Percentiles rank a stretch among this genome's conserved stretches.
These are phyloP conservation scores for Amylostereum areolatum DNA, from an alignment of 1,284 basidiomycete species.

Conservation along the genomic window DNA sequence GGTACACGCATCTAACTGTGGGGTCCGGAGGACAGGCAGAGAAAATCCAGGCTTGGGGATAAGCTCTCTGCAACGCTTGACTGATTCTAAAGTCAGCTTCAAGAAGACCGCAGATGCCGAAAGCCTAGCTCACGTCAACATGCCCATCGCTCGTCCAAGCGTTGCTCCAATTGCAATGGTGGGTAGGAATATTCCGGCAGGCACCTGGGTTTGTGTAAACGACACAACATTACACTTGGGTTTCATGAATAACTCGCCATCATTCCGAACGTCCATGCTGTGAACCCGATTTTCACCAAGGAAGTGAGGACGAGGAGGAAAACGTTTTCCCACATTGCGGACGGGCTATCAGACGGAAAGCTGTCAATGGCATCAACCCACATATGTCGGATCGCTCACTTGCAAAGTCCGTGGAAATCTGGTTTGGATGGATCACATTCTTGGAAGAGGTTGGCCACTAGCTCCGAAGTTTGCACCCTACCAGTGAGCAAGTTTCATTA, in stretches of 20 bases:
- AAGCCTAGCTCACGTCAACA: conserved; percentile 48
- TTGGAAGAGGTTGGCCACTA: conserved; percentile 68
- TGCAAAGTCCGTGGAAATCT: conserved; percentile 71
- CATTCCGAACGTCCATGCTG: conserved; percentile 75
- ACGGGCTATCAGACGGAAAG: conserved; percentile 36
- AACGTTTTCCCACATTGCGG: conserved; percentile 59
- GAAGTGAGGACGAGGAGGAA: conserved; percentile 61
- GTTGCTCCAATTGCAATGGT: conserved; percentile 70
- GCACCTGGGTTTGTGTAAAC: conserved; percentile 35
- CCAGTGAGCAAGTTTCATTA: not conserved
- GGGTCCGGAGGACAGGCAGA: conserved; percentile 65
- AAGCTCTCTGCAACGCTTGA: conserved; percentile 55
- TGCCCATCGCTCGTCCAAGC: conserved; percentile 60
- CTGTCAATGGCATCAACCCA: not conserved
- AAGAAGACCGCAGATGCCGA: no score
- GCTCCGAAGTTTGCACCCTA: conserved; percentile 63
- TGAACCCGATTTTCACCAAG: conserved; percentile 52
- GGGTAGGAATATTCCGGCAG: conserved; percentile 70
- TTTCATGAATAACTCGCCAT: conserved; percentile 39
- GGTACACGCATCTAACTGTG: conserved; percentile 63
- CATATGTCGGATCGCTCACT: conserved; percentile 36
- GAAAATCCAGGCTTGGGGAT: conserved; percentile 64
- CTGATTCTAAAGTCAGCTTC: conserved; percentile 24
- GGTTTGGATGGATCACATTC: conserved; percentile 62
- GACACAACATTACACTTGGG: not conserved